Evolutionary conservation across 2,329 filamentous ascomycete genomes (phyloP).

Genomic region (Cercospora sp.): DNA sequence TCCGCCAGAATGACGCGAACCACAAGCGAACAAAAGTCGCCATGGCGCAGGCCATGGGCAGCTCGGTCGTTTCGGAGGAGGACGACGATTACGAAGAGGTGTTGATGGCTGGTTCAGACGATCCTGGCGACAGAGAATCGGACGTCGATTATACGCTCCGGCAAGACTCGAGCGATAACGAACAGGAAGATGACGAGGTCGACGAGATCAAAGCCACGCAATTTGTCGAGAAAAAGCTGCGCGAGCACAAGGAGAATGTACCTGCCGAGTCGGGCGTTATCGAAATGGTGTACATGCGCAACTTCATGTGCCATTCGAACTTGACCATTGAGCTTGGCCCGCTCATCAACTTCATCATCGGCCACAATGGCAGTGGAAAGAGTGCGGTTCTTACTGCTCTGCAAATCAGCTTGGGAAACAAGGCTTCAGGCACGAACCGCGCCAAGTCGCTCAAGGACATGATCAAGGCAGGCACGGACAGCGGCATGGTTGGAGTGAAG

Average conservation of each 20-base stretch:
- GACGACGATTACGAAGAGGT: slow-evolving; percentile 32
- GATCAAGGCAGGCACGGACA: slow-evolving; percentile 84
- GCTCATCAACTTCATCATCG: slow-evolving; percentile 96
- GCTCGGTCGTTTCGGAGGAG: slow-evolving; percentile 35
- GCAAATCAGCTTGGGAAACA: slow-evolving; percentile 90
- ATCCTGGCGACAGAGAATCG: slow-evolving; percentile 23
- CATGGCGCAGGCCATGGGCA: slow-evolving; percentile 33
- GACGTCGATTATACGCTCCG: slow-evolving; percentile 22
- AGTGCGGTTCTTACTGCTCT: slow-evolving; percentile 92
- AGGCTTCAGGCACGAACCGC: slow-evolving; percentile 88
- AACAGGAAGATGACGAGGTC: slow-evolving; percentile 34
- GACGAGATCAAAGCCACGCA: slow-evolving; percentile 35
- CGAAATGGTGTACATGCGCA: slow-evolving; percentile 79
- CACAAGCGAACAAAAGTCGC: slow-evolving; percentile 35
- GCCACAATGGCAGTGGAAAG: slow-evolving; percentile 96
- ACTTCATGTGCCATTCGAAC: slow-evolving; percentile 94
- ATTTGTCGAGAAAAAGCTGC: slow-evolving; percentile 35
- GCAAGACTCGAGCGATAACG: slow-evolving; percentile 26
- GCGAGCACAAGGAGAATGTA: slow-evolving; percentile 58
- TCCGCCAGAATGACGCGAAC: slow-evolving; percentile 28
- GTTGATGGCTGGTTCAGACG: slow-evolving; percentile 4
- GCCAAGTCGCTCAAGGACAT: slow-evolving; percentile 86
- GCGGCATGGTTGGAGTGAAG: slow-evolving; percentile 71
- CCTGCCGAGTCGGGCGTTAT: slow-evolving; percentile 83
- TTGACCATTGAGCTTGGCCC: slow-evolving; percentile 85